phyloP scores from a whole-genome alignment of 768 basidiomycete species.

The Trametes sanguinea region DNA sequence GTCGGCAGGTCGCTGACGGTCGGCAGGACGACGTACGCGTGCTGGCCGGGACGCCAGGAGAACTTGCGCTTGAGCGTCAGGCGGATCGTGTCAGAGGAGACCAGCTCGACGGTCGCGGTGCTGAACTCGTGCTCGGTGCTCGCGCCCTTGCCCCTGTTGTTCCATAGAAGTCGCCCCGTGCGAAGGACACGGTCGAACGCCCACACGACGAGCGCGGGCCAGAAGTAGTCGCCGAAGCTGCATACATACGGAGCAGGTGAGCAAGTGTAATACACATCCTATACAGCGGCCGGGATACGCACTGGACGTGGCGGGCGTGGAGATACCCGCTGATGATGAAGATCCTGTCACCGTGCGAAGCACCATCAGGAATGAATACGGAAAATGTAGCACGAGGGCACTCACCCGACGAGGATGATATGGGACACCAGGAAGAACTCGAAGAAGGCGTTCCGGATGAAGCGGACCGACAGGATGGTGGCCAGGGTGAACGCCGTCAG shows the following conservation, averaged over 20 bases:
- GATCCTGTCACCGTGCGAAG: constrained; percentile 31
- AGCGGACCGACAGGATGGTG: constrained; percentile 41
- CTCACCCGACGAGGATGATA: constrained; percentile 33
- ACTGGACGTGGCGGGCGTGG: constrained; percentile 19
- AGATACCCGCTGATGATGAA: constrained; percentile 44
- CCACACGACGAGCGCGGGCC: constrained; percentile 52
- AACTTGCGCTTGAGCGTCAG: constrained; percentile 44
- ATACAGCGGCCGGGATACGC: constrained; percentile 14
- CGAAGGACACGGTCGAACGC: constrained; percentile 48
- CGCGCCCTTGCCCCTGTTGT: constrained; percentile 36
- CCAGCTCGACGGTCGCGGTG: constrained; percentile 42
- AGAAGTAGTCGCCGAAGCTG: constrained; percentile 47
- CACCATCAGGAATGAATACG: neutral
- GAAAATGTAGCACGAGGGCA: neutral
- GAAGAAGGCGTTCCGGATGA: constrained; percentile 43
- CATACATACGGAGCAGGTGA: neutral
- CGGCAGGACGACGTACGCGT: constrained; percentile 50
- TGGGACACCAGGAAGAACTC: constrained; percentile 41
- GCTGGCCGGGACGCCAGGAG: constrained; percentile 52
- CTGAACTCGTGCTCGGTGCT: constrained; percentile 30
- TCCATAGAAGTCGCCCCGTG: constrained; percentile 40
- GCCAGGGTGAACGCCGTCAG: constrained; percentile 32
- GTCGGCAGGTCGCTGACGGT: constrained; percentile 40
- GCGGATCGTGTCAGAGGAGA: constrained; percentile 47
- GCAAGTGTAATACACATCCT: constrained; percentile 15